These are phyloP conservation scores for Ophiostoma montium DNA, from an alignment of 2,329 filamentous ascomycete genomes.

Conservation along the genomic window DNA sequence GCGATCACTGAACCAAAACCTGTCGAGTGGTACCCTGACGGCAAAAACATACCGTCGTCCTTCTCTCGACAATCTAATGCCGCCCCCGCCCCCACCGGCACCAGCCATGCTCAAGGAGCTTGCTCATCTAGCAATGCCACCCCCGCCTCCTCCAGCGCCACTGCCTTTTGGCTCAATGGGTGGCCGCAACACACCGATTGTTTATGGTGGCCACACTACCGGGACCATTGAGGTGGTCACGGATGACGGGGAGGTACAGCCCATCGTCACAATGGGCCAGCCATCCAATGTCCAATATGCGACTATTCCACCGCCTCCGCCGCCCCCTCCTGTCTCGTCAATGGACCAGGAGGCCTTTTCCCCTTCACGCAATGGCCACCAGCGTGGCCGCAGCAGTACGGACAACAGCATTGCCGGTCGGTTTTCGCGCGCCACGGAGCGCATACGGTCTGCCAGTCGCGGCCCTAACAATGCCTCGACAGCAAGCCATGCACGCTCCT, in stretches of 20 bases:
- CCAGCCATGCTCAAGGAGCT: constrained; percentile 47
- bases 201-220: constrained; percentile 31
- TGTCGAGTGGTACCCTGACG: constrained; percentile 10
- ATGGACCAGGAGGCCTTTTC: not conserved
- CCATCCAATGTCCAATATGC: not conserved
- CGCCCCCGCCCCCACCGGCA: constrained; percentile 40
- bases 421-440: constrained; percentile 43
- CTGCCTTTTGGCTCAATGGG: constrained; percentile 28
- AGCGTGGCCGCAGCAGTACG: constrained; percentile 42
- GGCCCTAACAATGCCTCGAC: constrained; percentile 31
- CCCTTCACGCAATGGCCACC: constrained; percentile 24
- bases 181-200: constrained; percentile 20
- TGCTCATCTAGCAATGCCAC: constrained; percentile 45
- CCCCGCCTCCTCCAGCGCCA: constrained; percentile 47
- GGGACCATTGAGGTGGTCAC: constrained; percentile 53
- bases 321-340: not conserved
- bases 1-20: constrained; percentile 22
- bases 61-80: constrained; percentile 36
- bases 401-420: constrained; percentile 37
- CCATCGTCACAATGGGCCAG: constrained; percentile 4
- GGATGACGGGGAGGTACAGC: constrained; percentile 37
- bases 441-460: constrained; percentile 45
- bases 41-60: constrained; percentile 22
- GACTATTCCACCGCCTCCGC: not conserved
- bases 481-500: constrained; percentile 20